Evolutionary conservation across 2,329 filamentous ascomycete species (phyloP).

Genomic region (Chaetothyriales sp.): DNA sequence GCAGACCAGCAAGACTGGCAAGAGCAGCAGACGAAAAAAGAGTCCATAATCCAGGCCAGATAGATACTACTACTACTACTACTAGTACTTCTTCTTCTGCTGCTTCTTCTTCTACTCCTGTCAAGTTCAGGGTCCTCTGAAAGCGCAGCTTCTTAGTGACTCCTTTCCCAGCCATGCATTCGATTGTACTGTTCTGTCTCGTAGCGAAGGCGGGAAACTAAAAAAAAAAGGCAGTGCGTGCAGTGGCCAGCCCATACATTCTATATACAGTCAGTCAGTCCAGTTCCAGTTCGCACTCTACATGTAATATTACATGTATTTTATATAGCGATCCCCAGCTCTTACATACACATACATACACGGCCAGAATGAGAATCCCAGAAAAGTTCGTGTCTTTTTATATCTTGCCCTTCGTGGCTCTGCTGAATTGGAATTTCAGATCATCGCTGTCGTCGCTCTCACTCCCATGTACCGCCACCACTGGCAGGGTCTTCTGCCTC

Average conservation of each 20-base stretch:
- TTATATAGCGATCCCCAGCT: neutral
- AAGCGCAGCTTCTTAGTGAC: too few species aligned
- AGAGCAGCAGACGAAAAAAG: neutral
- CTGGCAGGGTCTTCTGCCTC: constrained; percentile 21
- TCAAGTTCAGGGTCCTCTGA: too few species aligned
- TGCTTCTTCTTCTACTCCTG: too few species aligned
- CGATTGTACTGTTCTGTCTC: too few species aligned
- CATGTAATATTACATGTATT: neutral
- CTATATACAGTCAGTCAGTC: too few species aligned
- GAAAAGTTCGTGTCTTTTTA: neutral
- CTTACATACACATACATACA: too few species aligned
- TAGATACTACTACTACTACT: too few species aligned
- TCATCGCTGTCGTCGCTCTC: constrained; percentile 38
- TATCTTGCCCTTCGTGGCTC: constrained; percentile 21
- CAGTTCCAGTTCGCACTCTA: neutral
- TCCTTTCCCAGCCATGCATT: too few species aligned
- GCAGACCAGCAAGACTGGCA: neutral
- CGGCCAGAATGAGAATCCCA: neutral
- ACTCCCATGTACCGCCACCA: constrained; percentile 15
- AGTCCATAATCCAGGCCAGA: neutral
- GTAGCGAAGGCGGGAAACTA: too few species aligned
- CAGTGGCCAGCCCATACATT: too few species aligned
- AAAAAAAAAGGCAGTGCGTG: too few species aligned
- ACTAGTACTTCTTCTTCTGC: too few species aligned
- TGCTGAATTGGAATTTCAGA: constrained; percentile 41